phyloP scores from a whole-genome alignment of 2,329 filamentous ascomycete species.

The Clonostachys solani region DNA sequence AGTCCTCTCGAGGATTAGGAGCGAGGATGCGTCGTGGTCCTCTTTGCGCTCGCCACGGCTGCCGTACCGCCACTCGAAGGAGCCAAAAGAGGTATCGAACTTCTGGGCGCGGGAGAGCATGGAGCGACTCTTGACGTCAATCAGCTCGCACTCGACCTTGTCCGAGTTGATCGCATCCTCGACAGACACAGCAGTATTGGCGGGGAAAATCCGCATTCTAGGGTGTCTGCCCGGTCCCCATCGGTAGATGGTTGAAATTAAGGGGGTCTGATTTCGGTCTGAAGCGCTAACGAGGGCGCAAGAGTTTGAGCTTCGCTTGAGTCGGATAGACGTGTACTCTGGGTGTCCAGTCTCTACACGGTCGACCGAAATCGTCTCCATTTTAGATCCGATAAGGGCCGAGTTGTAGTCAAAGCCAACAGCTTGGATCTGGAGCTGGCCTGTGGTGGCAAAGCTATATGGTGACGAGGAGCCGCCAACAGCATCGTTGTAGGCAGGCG shows the following conservation, averaged over 20 bases:
- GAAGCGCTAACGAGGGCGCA: slow-evolving; percentile 10
- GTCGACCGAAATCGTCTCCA: slow-evolving; percentile 51
- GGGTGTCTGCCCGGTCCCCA: slow-evolving; percentile 10
- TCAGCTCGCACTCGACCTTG: slow-evolving; percentile 4
- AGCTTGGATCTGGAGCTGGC: slow-evolving; percentile 3
- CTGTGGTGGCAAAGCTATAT: background rate
- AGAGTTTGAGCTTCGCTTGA: slow-evolving; percentile 12
- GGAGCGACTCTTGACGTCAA: slow-evolving; percentile 8
- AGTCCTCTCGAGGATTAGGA: slow-evolving; percentile 9
- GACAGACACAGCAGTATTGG: slow-evolving; percentile 4
- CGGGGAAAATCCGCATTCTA: slow-evolving; percentile 8
- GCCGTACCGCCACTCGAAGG: slow-evolving; percentile 12
- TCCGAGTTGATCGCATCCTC: slow-evolving; percentile 10
- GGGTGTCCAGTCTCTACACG: slow-evolving; percentile 1
- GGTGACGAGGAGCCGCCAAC: too few relatives aligned
- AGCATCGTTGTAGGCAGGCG: too few relatives aligned
- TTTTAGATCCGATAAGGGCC: slow-evolving; percentile 8
- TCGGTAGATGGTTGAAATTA: slow-evolving; percentile 15
- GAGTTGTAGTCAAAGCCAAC: slow-evolving; percentile 2
- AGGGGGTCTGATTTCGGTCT: slow-evolving; percentile 3
- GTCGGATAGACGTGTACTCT: slow-evolving; percentile 10
- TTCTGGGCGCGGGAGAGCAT: slow-evolving; percentile 10
- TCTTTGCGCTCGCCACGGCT: slow-evolving; percentile 14
- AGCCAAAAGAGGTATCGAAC: slow-evolving; percentile 10
- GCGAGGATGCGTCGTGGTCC: slow-evolving; percentile 6